A percentile compares a stretch with the other conserved stretches of the same genome.
These are phyloP conservation scores for Henckelia pumila DNA, from an alignment of 257 asterid species.

Conservation along the genomic window DNA sequence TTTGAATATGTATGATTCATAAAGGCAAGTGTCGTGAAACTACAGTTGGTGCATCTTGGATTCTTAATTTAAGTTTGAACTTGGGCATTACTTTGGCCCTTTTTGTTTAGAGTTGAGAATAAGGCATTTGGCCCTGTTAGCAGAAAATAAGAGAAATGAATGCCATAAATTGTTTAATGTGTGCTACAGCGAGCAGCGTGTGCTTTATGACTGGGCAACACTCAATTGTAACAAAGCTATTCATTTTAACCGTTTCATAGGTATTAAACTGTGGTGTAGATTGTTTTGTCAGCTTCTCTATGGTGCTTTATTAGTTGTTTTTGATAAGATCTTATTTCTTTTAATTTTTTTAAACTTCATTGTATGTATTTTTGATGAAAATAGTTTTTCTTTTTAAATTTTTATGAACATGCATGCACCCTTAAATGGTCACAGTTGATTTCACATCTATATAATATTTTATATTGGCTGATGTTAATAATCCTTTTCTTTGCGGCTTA, in stretches of 20 bases:
- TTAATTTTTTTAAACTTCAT: background rate
- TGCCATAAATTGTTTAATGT: background rate
- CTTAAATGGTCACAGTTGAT: background rate
- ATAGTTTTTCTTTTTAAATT: background rate
- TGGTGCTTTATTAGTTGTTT: background rate
- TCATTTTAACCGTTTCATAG: background rate
- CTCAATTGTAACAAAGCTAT: background rate
- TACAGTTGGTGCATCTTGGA: background rate
- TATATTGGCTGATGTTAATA: constrained; percentile 25
- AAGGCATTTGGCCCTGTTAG: background rate
- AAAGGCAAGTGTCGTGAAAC: background rate
- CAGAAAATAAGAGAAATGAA: background rate
- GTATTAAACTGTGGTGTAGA: background rate
- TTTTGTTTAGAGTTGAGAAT: background rate
- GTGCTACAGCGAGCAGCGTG: background rate
- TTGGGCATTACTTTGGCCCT: background rate
- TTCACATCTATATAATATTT: constrained; percentile 13
- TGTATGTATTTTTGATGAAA: background rate
- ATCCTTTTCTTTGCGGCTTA: constrained; percentile 32
- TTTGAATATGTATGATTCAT: background rate
- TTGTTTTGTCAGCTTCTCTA: background rate
- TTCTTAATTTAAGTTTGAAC: background rate
- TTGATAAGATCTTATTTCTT: too few relatives aligned
- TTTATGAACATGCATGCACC: background rate
- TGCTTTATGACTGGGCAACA: background rate